phyloP scores from a whole-genome alignment of 2,329 filamentous ascomycete genomes.

The Aspergillus phoenicis region DNA sequence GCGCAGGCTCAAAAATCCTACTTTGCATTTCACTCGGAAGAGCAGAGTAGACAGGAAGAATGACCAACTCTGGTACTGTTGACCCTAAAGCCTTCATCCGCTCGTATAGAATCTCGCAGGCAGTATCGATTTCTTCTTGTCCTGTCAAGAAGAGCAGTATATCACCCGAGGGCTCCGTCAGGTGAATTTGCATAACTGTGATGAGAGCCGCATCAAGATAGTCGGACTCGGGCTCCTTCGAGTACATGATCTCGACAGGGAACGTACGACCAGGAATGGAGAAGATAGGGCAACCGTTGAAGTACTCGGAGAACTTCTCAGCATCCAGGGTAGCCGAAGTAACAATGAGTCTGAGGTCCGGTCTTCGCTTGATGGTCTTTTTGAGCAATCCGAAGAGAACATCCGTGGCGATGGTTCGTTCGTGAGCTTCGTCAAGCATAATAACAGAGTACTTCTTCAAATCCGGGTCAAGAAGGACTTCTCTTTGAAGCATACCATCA shows the following conservation, averaged over 20 bases:
- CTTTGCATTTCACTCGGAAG: slow-evolving; percentile 93
- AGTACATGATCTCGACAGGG: slow-evolving; percentile 95
- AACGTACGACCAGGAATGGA: slow-evolving; percentile 93
- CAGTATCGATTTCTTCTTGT: slow-evolving; percentile 95
- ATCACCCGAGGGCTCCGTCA: slow-evolving; percentile 88
- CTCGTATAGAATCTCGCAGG: slow-evolving; percentile 88
- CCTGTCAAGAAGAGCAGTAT: slow-evolving; percentile 97
- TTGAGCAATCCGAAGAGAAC: slow-evolving; percentile 93
- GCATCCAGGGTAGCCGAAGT: slow-evolving; percentile 96
- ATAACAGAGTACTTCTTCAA: slow-evolving; percentile 90
- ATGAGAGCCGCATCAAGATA: slow-evolving; percentile 93
- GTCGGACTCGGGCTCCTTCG: slow-evolving; percentile 89
- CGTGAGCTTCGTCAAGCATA: slow-evolving; percentile 98
- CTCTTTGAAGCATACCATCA: slow-evolving; percentile 94
- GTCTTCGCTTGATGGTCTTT: slow-evolving; percentile 82
- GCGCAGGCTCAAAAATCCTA: slow-evolving; percentile 90
- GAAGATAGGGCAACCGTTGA: slow-evolving; percentile 94
- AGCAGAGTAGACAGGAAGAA: slow-evolving; percentile 94
- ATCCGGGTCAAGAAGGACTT: slow-evolving; percentile 89
- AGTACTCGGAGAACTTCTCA: slow-evolving; percentile 96
- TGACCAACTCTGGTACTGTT: slow-evolving; percentile 85
- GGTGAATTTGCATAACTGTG: slow-evolving; percentile 97
- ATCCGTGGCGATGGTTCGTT: slow-evolving; percentile 93
- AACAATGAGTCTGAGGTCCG: slow-evolving; percentile 91
- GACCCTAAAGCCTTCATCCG: slow-evolving; percentile 94